Evolutionary conservation across 768 basidiomycete genomes (phyloP), one percentile per base, ranked within the genome.

Genomic region (Mycena alexandri): DNA sequence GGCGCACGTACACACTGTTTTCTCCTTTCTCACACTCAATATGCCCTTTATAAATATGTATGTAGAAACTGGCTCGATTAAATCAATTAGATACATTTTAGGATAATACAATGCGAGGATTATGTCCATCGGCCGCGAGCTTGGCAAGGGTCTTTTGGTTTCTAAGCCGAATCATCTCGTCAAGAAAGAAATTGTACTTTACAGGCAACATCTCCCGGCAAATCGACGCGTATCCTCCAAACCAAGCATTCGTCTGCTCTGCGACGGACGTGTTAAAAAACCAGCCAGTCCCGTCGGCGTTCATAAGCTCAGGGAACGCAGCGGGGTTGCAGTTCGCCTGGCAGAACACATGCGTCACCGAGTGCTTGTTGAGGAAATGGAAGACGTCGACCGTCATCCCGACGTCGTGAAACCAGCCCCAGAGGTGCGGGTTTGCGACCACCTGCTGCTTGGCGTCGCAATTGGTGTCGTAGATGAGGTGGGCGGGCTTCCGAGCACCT

Each of bases 161-260:
- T 0, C 59, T 56, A 0, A 68, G 59, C n/a, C 74, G 46, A 22
- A 82, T 79, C 80, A 82, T 79, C 70, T 83, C 81, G 44, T 82
- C 80, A 0, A 83, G 66, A 63, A 81, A 81, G 55, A 82, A 83
- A 46, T 78, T 72, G 29, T 75, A 80, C 47, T 73, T 71, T 0
- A 69, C 68, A 0, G 72, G 68, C 0, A 71, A 13, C 80, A 83
- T 82, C 59, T 81, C 79, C 5, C 74, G 29, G 13, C 70, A 69
- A 0, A 81, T 80, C 0, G 78, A 42, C 8, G 76, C 74, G 54
- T 79, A 81, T 6, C 78, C 75, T 7, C 76, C 76, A 7, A 80
- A 53, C 81, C 81, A 82, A 8, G 72, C 74, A 61, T 82, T 82
- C 3, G 71, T 68, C 65, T 79, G 78, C 68, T 82, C 80, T 10